phyloP scores from a whole-genome alignment of 2,329 filamentous ascomycete genomes.

The Domatiomyces globalis region DNA sequence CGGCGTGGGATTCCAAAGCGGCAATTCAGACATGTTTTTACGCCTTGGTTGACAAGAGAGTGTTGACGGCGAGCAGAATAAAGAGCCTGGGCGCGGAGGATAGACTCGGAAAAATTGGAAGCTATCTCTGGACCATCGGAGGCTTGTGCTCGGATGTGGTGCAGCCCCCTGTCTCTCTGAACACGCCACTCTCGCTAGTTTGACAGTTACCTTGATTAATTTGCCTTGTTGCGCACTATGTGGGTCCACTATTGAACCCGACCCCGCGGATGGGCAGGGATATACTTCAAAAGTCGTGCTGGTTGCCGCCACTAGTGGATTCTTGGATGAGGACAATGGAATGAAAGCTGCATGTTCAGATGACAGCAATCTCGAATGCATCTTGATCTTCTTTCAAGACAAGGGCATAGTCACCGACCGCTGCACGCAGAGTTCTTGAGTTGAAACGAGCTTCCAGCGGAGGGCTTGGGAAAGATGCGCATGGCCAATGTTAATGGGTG shows the following conservation, averaged over 20 bases:
- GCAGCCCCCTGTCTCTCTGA: background rate
- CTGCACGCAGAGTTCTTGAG: background rate
- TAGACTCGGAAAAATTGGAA: background rate
- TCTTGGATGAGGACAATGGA: background rate
- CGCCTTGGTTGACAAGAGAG: background rate
- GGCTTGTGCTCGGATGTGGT: background rate
- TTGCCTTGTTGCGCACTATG: background rate
- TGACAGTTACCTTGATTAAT: background rate
- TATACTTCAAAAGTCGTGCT: background rate
- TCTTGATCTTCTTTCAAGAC: background rate
- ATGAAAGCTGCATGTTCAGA: background rate
- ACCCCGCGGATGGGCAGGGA: background rate
- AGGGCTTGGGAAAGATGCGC: no score
- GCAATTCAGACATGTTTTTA: no score
- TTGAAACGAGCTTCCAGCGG: background rate
- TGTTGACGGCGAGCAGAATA: background rate
- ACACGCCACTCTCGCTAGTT: background rate
- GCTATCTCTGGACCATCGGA: background rate
- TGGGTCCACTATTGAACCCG: background rate
- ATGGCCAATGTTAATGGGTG: background rate
- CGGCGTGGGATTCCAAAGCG: no score
- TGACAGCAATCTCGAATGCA: background rate
- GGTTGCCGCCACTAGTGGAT: background rate
- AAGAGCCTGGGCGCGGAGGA: background rate
- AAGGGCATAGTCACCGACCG: background rate